A percentile compares a stretch with the other conserved stretches of the same genome.
Conservation (phyloP, 352 stramenopile genomes). For the Globisporangium nodosum region DNA sequence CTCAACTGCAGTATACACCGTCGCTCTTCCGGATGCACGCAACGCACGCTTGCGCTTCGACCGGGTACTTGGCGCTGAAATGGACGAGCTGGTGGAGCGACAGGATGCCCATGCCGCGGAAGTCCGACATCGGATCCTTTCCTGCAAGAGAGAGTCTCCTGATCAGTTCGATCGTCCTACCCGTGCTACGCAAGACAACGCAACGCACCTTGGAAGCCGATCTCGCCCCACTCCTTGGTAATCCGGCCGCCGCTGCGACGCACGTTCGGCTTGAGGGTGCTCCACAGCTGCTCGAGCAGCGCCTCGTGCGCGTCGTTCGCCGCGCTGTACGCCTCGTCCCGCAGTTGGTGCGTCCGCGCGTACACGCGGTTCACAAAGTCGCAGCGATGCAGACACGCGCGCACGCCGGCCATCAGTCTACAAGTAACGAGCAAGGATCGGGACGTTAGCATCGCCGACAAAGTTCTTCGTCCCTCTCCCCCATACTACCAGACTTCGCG, state of each 20-base stretch:
- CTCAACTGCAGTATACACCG: too few species aligned
- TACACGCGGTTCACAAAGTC: conserved; percentile 80
- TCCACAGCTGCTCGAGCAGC: conserved; percentile 80
- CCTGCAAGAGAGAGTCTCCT: conserved; percentile 19
- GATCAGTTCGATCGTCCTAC: too few species aligned
- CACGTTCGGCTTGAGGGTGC: conserved; percentile 70
- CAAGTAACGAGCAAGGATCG: too few species aligned
- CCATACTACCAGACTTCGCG: conserved; percentile 5
- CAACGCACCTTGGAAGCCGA: conserved; percentile 74
- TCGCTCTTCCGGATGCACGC: not conserved
- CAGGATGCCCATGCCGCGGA: conserved; percentile 77
- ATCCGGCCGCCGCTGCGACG: conserved; percentile 69
- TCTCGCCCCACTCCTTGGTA: conserved; percentile 86
- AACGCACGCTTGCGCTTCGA: conserved; percentile 62
- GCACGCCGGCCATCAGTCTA: conserved; percentile 64
- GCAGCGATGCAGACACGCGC: conserved; percentile 57
- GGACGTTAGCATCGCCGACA: too few species aligned
- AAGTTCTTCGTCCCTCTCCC: too few species aligned
- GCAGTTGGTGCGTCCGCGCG: conserved; percentile 33
- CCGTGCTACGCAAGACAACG: too few species aligned
- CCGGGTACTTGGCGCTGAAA: conserved; percentile 67
- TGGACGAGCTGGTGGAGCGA: conserved; percentile 73
- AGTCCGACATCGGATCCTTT: conserved; percentile 82
- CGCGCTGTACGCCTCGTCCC: conserved; percentile 68
- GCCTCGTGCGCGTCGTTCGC: conserved; percentile 59